Evolutionary conservation across 1,284 basidiomycete genomes (phyloP).

Genomic region (Sphagnurus paluster): DNA sequence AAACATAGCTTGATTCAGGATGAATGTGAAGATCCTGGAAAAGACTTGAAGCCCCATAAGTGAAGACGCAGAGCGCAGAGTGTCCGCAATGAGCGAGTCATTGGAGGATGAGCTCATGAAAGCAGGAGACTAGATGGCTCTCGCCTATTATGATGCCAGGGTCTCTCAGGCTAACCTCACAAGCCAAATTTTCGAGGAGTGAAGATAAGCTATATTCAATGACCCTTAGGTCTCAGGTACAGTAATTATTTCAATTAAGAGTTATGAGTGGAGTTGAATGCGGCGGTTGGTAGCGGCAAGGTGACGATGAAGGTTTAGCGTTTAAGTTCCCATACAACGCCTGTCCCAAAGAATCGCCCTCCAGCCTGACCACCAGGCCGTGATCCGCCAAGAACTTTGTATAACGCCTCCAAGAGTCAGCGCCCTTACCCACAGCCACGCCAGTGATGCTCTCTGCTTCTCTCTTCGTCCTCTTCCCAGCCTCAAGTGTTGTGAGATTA

Average conservation of each 20-base stretch:
- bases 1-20: slow-evolving; percentile 85
- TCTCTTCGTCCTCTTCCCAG: slow-evolving; percentile 43
- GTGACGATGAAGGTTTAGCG: no score
- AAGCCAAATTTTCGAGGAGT: no score
- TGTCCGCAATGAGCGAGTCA: slow-evolving; percentile 27
- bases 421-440: slow-evolving; percentile 41
- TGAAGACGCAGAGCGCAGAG: slow-evolving; percentile 69
- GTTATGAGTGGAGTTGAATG: no score
- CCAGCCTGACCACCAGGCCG: slow-evolving; percentile 52
- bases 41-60: slow-evolving; percentile 86
- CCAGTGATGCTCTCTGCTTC: slow-evolving; percentile 18
- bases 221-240: no score
- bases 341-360: slow-evolving; percentile 41
- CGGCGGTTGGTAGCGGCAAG: no score
- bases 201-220: background rate
- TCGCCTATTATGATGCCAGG: no score
- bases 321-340: slow-evolving; percentile 48
- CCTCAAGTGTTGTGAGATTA: slow-evolving; percentile 67
- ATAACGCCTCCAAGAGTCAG: slow-evolving; percentile 61
- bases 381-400: slow-evolving; percentile 51
- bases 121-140: background rate
- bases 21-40: slow-evolving; percentile 84
- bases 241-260: no score
- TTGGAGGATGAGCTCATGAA: slow-evolving; percentile 16
- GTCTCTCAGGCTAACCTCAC: no score